phyloP scores from a whole-genome alignment of 1,284 basidiomycete species.

The Melampsora larici-populina region DNA sequence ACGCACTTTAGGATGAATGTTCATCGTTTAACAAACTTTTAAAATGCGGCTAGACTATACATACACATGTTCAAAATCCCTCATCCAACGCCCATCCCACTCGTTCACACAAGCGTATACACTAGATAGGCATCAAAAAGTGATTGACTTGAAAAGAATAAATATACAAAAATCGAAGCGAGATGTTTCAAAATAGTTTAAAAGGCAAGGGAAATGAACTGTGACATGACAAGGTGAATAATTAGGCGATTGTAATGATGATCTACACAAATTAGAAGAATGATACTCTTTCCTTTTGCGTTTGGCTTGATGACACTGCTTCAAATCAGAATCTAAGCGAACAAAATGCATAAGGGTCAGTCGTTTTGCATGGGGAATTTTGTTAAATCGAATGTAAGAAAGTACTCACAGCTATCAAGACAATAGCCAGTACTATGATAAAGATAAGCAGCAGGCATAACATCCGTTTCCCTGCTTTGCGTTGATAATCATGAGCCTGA shows the following conservation, averaged over 20 bases:
- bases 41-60: neutral
- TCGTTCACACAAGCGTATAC: neutral
- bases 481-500: slow-evolving; percentile 88
- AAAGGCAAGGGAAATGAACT: neutral
- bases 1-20: no score
- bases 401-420: slow-evolving; percentile 78
- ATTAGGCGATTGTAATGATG: neutral
- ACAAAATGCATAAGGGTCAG: neutral
- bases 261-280: neutral
- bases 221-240: slow-evolving; percentile 1
- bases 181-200: neutral
- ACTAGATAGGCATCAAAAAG: neutral
- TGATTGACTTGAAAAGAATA: neutral
- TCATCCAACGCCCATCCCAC: neutral
- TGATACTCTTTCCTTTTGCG: neutral
- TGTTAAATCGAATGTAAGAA: neutral
- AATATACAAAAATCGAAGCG: no score
- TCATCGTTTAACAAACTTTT: neutral
- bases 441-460: slow-evolving; percentile 79
- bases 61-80: neutral
- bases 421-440: slow-evolving; percentile 80
- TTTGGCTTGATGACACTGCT: neutral
- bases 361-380: neutral
- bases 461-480: slow-evolving; percentile 83
- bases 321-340: neutral